Evolutionary conservation across 495 filamentous ascomycete species (phyloP).

Genomic region (Tetracladium setigerum): DNA sequence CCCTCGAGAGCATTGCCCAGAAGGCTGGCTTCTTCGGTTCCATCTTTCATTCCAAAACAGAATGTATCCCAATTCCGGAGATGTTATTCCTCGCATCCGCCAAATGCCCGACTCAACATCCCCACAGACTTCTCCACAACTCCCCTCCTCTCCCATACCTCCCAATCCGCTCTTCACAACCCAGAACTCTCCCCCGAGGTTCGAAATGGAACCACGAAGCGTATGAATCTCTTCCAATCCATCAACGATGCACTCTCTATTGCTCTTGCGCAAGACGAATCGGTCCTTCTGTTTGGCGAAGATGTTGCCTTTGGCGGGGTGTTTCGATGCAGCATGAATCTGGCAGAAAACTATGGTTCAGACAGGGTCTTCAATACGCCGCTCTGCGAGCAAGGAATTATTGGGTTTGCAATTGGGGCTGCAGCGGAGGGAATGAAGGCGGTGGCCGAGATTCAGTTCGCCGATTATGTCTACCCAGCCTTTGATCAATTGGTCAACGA

Average conservation of each 20-base stretch:
- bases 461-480: conserved; percentile 93
- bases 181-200: conserved; percentile 56
- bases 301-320: conserved; percentile 96
- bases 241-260: conserved; percentile 83
- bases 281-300: conserved; percentile 88
- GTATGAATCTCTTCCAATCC: conserved; percentile 86
- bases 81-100: conserved; percentile 17
- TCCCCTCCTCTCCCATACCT: conserved; percentile 70
- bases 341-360: conserved; percentile 76
- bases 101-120: conserved; percentile 58
- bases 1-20: not conserved
- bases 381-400: conserved; percentile 86
- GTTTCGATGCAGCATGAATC: conserved; percentile 89
- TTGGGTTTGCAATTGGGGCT: conserved; percentile 86
- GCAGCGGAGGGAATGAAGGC: conserved; percentile 90
- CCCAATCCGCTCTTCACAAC: conserved; percentile 56
- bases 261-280: conserved; percentile 76
- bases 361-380: conserved; percentile 97
- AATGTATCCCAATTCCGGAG: conserved; percentile 4
- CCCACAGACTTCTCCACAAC: conserved; percentile 85
- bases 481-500: conserved; percentile 98
- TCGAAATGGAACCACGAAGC: conserved; percentile 63
- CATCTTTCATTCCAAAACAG: not conserved
- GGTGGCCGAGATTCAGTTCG: conserved; percentile 95
- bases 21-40: not conserved